Percentiles rank a stretch among this genome's conserved stretches.
phyloP scores from a whole-genome alignment of 768 basidiomycete genomes.

The Suillus bovinus region DNA sequence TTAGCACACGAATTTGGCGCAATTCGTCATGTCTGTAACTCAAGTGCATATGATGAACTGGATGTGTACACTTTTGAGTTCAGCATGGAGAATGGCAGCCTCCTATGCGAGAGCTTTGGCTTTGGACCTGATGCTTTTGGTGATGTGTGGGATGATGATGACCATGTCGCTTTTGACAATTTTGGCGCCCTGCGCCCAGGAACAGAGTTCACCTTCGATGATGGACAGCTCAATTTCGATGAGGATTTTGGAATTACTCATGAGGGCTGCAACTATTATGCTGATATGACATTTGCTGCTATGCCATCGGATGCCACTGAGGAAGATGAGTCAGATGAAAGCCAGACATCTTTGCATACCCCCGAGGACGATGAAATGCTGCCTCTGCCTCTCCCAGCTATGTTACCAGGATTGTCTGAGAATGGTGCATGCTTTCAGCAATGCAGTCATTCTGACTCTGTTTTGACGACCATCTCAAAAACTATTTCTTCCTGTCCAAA shows the following conservation, averaged over 20 bases:
- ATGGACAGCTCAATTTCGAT: conserved; percentile 12
- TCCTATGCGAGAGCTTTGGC: conserved; percentile 26
- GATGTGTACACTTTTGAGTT: conserved; percentile 27
- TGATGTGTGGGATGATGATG: conserved; percentile 26
- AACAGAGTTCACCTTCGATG: conserved; percentile 5
- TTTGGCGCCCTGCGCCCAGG: conserved; percentile 13
- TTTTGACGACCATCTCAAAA: conserved; percentile 18
- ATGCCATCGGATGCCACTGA: conserved; percentile 28
- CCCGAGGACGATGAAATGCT: conserved; percentile 27
- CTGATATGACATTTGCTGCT: conserved; percentile 21
- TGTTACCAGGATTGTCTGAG: neutral
- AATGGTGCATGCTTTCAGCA: neutral
- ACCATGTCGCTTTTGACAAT: conserved; percentile 19
- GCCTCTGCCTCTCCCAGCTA: conserved; percentile 10
- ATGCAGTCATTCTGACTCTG: neutral
- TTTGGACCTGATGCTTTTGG: conserved; percentile 11
- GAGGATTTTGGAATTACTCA: conserved; percentile 13
- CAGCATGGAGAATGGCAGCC: conserved; percentile 24
- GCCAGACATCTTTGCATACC: conserved; percentile 25
- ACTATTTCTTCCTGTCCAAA: conserved; percentile 28
- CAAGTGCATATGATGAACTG: conserved; percentile 12
- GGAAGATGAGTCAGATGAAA: conserved; percentile 31
- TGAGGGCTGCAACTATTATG: conserved; percentile 11
- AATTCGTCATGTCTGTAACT: conserved; percentile 21
- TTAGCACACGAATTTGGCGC: conserved; percentile 31